Evolutionary conservation across 441 rosid species (phyloP).

Genomic region (Sinapis alba): DNA sequence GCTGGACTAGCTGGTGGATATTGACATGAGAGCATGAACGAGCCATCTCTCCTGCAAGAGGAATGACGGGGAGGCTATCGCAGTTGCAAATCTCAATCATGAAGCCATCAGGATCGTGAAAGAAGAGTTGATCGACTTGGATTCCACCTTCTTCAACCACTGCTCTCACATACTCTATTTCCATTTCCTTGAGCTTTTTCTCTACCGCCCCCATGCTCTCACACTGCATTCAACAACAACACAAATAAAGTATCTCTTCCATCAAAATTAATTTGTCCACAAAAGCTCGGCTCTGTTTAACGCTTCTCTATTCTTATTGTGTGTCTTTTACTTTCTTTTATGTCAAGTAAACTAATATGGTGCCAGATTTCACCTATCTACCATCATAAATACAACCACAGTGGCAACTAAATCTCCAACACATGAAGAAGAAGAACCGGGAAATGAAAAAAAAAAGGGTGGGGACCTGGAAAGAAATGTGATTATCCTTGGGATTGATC

Average conservation of each 20-base stretch:
- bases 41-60: no score
- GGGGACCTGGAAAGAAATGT: conserved; percentile 86
- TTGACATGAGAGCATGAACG: no score
- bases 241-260: background rate
- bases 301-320: no score
- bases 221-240: conserved; percentile 40
- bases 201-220: conserved; percentile 88
- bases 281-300: no score
- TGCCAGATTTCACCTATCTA: no score
- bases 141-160: conserved; percentile 86
- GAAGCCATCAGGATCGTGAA: conserved; percentile 92
- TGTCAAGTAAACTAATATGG: no score
- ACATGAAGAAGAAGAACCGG: no score
- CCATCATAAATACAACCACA: no score
- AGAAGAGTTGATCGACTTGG: conserved; percentile 83
- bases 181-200: conserved; percentile 81
- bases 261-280: no score
- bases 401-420: no score
- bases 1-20: no score
- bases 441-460: background rate
- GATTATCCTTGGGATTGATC: conserved; percentile 91
- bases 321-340: no score
- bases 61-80: conserved; percentile 76
- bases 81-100: conserved; percentile 96
- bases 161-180: conserved; percentile 52